phyloP scores from a whole-genome alignment of 495 filamentous ascomycete species.

The Penicillium silybi region DNA sequence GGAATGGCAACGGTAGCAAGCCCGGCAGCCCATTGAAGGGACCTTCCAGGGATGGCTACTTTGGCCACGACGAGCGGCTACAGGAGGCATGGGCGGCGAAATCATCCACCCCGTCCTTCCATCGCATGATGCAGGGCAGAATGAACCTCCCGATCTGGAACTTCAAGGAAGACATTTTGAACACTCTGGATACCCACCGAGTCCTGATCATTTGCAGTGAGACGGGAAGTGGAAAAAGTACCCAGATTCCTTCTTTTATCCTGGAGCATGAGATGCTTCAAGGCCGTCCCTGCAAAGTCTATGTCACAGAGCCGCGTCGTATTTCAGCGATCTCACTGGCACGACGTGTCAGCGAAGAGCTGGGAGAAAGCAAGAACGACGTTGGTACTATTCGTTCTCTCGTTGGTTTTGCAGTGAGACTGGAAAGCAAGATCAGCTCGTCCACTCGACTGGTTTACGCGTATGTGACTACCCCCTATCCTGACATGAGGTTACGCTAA shows the following conservation, averaged over 20 bases:
- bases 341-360: conserved; percentile 85
- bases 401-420: conserved; percentile 87
- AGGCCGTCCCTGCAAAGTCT: conserved; percentile 82
- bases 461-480: conserved; percentile 28
- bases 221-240: conserved; percentile 96
- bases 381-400: conserved; percentile 78
- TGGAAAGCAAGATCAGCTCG: conserved; percentile 79
- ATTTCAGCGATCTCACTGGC: conserved; percentile 96
- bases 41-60: conserved; percentile 36
- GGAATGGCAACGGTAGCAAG: conserved; percentile 54
- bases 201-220: conserved; percentile 91
- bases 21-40: conserved; percentile 36
- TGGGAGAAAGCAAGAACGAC: conserved; percentile 79
- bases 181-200: conserved; percentile 68
- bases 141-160: conserved; percentile 84
- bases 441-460: conserved; percentile 86
- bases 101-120: conserved; percentile 50
- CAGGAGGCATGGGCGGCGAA: conserved; percentile 70
- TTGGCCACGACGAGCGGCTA: conserved; percentile 45
- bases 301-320: conserved; percentile 91
- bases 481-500: conserved; percentile 2
- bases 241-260: conserved; percentile 89
- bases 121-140: conserved; percentile 50
- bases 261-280: conserved; percentile 80
- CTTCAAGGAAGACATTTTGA: conserved; percentile 71